Percentiles rank a stretch among this genome's conserved stretches.
Conservation (phyloP, 179 eudicot genomes). For the Sideroxylon spinosum region DNA sequence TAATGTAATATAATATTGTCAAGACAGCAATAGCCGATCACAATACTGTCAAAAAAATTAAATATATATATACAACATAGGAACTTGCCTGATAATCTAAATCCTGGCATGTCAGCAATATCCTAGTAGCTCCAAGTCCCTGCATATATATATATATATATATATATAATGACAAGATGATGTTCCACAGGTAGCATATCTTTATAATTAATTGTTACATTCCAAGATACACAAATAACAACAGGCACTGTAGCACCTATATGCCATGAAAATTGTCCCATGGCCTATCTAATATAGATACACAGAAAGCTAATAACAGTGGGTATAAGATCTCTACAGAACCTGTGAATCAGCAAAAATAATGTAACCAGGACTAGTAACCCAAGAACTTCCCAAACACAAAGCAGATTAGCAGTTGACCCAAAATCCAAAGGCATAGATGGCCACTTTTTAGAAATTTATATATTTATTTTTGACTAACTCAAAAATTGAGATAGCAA, state of each 20-base stretch:
- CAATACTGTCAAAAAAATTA: background rate
- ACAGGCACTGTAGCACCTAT: background rate
- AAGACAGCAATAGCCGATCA: constrained; percentile 6
- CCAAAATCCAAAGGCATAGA: background rate
- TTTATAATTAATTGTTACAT: background rate
- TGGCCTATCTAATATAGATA: background rate
- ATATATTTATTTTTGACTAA: too few relatives aligned
- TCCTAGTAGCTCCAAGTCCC: constrained; percentile 57
- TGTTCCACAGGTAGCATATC: constrained; percentile 2
- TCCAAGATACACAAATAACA: background rate
- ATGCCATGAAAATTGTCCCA: background rate
- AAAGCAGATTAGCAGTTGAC: background rate
- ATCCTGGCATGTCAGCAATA: constrained; percentile 56
- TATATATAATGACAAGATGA: background rate
- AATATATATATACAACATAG: background rate
- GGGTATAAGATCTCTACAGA: background rate
- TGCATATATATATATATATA: constrained; percentile 24
- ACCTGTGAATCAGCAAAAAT: background rate
- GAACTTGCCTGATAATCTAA: constrained; percentile 51
- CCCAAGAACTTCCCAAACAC: background rate
- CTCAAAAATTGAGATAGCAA: background rate
- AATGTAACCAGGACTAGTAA: background rate
- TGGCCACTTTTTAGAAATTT: background rate
- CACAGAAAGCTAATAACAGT: background rate
- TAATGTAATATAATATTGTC: constrained; percentile 15